Percentiles rank a stretch among this genome's conserved stretches.
Evolutionary conservation across 306 rosid genomes (phyloP).

Genomic region (Sphenostylis stenocarpa): DNA sequence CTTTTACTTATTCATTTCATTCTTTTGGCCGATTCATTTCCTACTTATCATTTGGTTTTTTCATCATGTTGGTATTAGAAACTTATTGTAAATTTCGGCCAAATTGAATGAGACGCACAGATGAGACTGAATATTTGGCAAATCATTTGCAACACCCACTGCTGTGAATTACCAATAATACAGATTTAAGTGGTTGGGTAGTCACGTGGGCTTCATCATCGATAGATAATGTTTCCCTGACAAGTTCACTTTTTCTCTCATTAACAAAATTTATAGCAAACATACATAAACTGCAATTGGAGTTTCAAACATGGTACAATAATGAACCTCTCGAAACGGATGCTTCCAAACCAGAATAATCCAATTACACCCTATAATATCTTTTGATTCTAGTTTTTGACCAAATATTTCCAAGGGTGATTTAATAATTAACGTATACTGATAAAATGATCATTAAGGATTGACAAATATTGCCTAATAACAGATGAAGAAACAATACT

Average conservation of each 20-base stretch:
- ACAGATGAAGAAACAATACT: not conserved
- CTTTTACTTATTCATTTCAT: slow-evolving; percentile 28
- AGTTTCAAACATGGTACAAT: slow-evolving; percentile 2
- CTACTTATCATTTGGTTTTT: slow-evolving; percentile 34
- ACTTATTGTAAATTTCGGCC: slow-evolving; percentile 12
- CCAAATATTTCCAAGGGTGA: not conserved
- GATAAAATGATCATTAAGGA: not conserved
- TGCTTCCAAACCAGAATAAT: not conserved
- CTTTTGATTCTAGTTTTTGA: not conserved
- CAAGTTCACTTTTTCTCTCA: not conserved
- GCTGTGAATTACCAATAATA: slow-evolving; percentile 36
- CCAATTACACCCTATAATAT: not conserved
- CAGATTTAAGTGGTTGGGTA: slow-evolving; percentile 33
- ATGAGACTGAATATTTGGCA: slow-evolving; percentile 25
- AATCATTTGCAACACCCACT: slow-evolving; percentile 31
- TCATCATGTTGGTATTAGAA: slow-evolving; percentile 32
- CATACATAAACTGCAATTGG: not conserved
- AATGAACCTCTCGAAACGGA: not conserved
- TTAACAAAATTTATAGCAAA: not conserved
- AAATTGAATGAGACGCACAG: slow-evolving; percentile 37
- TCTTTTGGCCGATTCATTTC: slow-evolving; percentile 29
- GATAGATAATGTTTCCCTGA: slow-evolving; percentile 38
- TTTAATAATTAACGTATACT: not conserved
- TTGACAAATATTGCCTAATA: not conserved
- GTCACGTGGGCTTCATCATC: slow-evolving; percentile 32